phyloP scores from a whole-genome alignment of 2,329 filamentous ascomycete species.

The Cladosporium sp. region DNA sequence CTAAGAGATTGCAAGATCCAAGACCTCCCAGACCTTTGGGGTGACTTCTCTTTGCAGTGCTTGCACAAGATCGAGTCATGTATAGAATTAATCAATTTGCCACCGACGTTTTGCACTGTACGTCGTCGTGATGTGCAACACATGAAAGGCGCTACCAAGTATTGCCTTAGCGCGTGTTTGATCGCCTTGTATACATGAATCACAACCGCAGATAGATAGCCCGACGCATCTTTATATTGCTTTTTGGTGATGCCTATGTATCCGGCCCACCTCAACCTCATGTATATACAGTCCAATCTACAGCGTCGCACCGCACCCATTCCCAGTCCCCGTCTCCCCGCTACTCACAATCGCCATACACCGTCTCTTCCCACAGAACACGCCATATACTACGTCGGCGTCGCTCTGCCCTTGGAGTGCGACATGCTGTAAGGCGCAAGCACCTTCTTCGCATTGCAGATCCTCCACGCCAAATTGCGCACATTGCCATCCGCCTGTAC shows the following conservation, averaged over 20 bases:
- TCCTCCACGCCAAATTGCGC: conserved; percentile 84
- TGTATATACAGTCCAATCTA: neutral
- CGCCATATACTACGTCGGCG: conserved; percentile 18
- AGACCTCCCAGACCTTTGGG: no score
- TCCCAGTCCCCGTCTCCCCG: neutral
- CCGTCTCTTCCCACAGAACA: neutral
- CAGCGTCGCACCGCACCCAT: neutral
- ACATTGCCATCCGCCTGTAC: conserved; percentile 90
- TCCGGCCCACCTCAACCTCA: neutral
- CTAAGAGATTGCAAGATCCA: no score
- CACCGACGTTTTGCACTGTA: no score
- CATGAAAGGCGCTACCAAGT: no score
- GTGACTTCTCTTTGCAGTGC: no score
- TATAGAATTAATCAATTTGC: no score
- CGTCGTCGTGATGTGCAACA: no score
- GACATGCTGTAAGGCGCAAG: conserved; percentile 55
- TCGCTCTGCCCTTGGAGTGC: conserved; percentile 34
- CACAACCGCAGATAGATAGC: no score
- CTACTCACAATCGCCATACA: neutral
- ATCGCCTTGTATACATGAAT: no score
- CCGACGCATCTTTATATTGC: no score
- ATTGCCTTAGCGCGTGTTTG: no score
- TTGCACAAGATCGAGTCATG: no score
- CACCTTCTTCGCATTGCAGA: conserved; percentile 93
- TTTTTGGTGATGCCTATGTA: neutral